Conservation (phyloP, 2,329 filamentous ascomycete species). For the Aspergillus novoparasiticus region DNA sequence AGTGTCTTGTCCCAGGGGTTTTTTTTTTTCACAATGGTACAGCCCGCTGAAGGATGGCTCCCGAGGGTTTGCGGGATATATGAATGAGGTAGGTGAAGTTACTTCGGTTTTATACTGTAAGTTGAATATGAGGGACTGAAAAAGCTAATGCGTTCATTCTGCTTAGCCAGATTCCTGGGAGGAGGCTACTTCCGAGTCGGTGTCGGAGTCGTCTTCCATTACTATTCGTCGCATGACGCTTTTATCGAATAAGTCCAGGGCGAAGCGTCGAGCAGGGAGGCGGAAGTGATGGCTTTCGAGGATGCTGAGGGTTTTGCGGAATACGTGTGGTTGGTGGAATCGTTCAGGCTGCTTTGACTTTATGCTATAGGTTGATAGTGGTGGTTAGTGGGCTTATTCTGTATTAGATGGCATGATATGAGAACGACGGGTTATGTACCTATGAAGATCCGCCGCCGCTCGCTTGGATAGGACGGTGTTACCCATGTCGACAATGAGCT, state of each 20-base stretch:
- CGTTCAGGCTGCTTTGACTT: slow-evolving; percentile 73
- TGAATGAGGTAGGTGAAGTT: neutral
- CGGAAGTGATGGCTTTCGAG: slow-evolving; percentile 89
- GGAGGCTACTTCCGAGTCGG: slow-evolving; percentile 35
- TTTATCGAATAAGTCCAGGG: slow-evolving; percentile 93
- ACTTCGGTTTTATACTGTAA: neutral
- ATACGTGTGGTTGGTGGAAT: slow-evolving; percentile 76
- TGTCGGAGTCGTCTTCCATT: slow-evolving; percentile 67
- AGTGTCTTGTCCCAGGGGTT: neutral
- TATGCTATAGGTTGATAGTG: slow-evolving; percentile 57
- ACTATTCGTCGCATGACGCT: slow-evolving; percentile 82
- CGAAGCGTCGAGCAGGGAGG: slow-evolving; percentile 81
- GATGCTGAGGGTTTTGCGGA: slow-evolving; percentile 80
- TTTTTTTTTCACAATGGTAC: neutral
- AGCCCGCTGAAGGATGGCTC: neutral
- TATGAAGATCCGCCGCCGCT: slow-evolving; percentile 75
- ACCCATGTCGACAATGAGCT: slow-evolving; percentile 82
- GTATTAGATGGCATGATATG: neutral
- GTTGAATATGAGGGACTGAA: neutral
- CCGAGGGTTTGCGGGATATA: neutral
- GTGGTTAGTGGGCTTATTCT: neutral
- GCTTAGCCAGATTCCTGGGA: slow-evolving; percentile 28
- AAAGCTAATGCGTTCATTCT: slow-evolving; percentile 8
- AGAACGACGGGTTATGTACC: slow-evolving; percentile 41
- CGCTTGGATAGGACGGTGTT: slow-evolving; percentile 92